Evolutionary conservation across 1,284 basidiomycete genomes (phyloP), one percentile per base, ranked within the genome.

Genomic region (Trametes hirsuta): DNA sequence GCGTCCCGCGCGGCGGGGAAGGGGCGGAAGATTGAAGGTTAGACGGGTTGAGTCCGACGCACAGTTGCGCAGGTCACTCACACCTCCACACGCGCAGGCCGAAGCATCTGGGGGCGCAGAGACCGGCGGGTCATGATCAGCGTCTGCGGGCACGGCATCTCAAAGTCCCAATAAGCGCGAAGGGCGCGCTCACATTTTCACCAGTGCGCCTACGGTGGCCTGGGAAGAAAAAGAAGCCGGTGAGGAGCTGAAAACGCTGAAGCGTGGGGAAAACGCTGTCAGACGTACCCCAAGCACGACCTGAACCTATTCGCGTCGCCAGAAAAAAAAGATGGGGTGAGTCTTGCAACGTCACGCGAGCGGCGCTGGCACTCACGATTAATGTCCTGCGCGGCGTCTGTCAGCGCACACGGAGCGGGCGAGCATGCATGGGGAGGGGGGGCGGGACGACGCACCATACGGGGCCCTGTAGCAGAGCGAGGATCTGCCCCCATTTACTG

Each of bases 61-160:
- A 30, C 25, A 15, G 34, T 41, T 12, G 40, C 18, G 12, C 4
- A 21, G 45, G 51, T 22, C 10, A 45, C 85, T 73, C 69, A 90
- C 87, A 90, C 74, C 87, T 77, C 85, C 86, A 90, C 40, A 90
- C 86, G 39, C 88, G 81, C 67, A 88, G 72, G 1, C 78, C 81
- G 63, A 88, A 89, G 60, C 83, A 83, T 39, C 87, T 89, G 44
- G n/a, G 18, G 18, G 18, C 18, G 18, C 18, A 18, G 1, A 18
- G 18, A 18, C 18, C 18, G 1, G 18, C 18, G 18, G 18, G 18
- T 18, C 1, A 18, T 18, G 18, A 18, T 53, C 36, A 55, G 47
- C 21, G 47, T 25, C 45, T 52, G 24, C 36, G 18, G 54, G 47
- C 22, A 18, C 18, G 18, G 18, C 18, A 18, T 18, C 18, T 18